These are phyloP conservation scores for Gracilaria caudata DNA, from an alignment of 23 red algal genomes.

Conservation along the genomic window DNA sequence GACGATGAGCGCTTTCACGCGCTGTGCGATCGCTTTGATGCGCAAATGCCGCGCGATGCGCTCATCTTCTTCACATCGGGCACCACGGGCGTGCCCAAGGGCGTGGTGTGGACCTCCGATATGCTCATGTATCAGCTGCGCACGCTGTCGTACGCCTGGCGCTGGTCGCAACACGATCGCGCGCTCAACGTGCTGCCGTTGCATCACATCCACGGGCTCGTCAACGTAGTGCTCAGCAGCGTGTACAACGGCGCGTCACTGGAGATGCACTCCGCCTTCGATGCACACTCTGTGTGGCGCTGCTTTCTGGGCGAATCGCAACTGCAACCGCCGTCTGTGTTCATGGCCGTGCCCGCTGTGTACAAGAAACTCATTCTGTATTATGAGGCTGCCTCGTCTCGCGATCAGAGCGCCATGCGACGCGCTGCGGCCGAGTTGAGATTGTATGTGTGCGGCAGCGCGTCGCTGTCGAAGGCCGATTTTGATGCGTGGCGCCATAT, in stretches of 20 bases:
- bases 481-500: constrained; percentile 65
- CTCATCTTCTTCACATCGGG: constrained; percentile 92
- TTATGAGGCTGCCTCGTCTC: constrained; percentile 42
- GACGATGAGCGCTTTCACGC: not conserved
- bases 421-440: constrained; percentile 69
- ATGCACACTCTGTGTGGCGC: constrained; percentile 56
- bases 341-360: constrained; percentile 94
- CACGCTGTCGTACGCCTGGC: constrained; percentile 56
- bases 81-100: constrained; percentile 96
- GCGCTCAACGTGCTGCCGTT: constrained; percentile 85
- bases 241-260: constrained; percentile 72
- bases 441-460: constrained; percentile 87
- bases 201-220: constrained; percentile 91
- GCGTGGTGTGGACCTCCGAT: constrained; percentile 81
- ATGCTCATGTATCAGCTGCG: constrained; percentile 87
- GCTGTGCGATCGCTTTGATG: not conserved
- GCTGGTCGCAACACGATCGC: constrained; percentile 64
- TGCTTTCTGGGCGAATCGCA: constrained; percentile 31
- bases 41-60: not conserved
- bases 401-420: constrained; percentile 64
- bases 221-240: constrained; percentile 70
- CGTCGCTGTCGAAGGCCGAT: constrained; percentile 67
- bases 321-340: constrained; percentile 63
- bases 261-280: constrained; percentile 59
- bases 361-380: constrained; percentile 76